Evolutionary conservation across 305 asterid species (phyloP).

Genomic region (Fraxinus velutina): DNA sequence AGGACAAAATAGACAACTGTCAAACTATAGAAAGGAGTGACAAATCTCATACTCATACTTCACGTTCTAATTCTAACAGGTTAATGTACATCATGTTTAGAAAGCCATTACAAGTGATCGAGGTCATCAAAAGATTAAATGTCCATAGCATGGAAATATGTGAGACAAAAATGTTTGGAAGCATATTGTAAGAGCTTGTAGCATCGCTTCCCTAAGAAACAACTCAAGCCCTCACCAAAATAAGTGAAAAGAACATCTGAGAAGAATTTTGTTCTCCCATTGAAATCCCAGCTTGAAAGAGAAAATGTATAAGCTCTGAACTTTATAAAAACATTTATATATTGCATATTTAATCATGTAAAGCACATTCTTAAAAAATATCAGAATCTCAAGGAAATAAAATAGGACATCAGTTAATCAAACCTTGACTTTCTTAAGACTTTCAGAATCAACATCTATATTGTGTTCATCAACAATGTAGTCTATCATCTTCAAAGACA

Average conservation of each 20-base stretch:
- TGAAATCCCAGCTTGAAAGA: constrained; percentile 17
- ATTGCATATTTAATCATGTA: not conserved
- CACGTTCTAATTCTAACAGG: not conserved
- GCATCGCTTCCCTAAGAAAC: not conserved
- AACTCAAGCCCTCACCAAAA: constrained; percentile 2
- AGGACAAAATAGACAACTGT: constrained; percentile 19
- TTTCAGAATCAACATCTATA: constrained; percentile 62
- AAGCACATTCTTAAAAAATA: constrained; percentile 7
- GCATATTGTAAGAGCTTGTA: not conserved
- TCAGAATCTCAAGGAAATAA: constrained; percentile 4
- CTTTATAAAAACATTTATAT: not conserved
- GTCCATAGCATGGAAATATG: constrained; percentile 2
- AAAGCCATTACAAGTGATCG: not conserved
- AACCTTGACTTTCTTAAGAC: constrained; percentile 72
- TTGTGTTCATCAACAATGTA: constrained; percentile 70
- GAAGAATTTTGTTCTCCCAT: constrained; percentile 1
- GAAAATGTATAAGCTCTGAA: constrained; percentile 7
- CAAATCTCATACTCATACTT: constrained; percentile 12
- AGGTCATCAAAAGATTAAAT: constrained; percentile 1
- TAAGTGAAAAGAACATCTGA: not conserved
- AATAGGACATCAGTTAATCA: constrained; percentile 21
- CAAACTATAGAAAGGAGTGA: not conserved
- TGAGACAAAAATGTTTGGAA: not conserved
- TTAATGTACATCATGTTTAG: not conserved
- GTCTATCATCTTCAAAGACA: constrained; percentile 82